Evolutionary conservation across 257 asterid species (phyloP), one percentile per base, ranked within the genome.

Genomic region (Lavandula angustifolia): DNA sequence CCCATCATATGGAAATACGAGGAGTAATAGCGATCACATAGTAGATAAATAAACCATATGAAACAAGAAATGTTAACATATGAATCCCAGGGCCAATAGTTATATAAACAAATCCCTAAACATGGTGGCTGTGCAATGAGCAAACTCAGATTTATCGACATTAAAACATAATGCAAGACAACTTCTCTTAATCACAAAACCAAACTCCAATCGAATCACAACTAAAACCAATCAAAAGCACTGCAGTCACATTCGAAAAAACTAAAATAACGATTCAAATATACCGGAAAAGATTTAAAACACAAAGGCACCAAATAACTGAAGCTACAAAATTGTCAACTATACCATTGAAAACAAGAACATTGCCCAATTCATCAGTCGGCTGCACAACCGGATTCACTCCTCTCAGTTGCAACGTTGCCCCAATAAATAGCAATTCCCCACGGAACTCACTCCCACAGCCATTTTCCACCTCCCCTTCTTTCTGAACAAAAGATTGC

Each of bases 381-480:
- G 99, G 99, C 75, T 92, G 99, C 71, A 70, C 55, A 67, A 90
- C 80, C 10, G 89, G 84, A 73, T 69, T 54, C 53, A 68, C 75
- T 66, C 99, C 99, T 76, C 97, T 79, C 27, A 92, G 91, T 68
- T 92, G 99, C 82, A 92, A 68, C 4, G 95, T 87, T 29, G 99
- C 95, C 70, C 99, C 99, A 62, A 89, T 27, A 49, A 92, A 87
- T 49, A 67, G 70, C 78, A 92, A 67, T 47, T 79, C 78, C 52
- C 79, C 89, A 34, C 33, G 54, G 43, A 64, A 35, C 27, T 66
- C 69, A 60, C 43, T 62, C 72, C 64, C 67, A 74, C 43, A 46
- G 13, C 74, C 79, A 67, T 71, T 73, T 43, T 40, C 74, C 48
- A 12, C 78, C 17, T 50, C 59, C 69, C 53, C 73, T 62, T 73